Evolutionary conservation across 2,329 filamentous ascomycete genomes (phyloP).

Genomic region (Allantophomopsis lycopodina): DNA sequence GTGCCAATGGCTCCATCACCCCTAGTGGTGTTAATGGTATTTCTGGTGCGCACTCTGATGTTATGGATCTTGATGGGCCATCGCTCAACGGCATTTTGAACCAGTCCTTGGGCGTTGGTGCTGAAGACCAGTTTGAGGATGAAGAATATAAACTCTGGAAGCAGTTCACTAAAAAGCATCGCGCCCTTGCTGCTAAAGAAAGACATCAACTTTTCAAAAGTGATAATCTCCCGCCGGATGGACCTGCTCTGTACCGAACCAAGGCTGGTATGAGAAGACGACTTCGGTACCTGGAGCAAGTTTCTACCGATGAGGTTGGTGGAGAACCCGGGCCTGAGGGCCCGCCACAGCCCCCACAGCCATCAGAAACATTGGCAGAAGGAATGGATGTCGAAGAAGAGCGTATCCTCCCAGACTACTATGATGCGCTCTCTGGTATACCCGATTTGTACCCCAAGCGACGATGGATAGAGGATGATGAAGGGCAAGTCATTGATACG

Average conservation of each 20-base stretch:
- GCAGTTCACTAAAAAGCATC: slow-evolving; percentile 93
- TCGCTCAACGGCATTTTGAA: slow-evolving; percentile 53
- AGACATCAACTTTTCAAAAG: slow-evolving; percentile 76
- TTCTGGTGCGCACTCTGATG: slow-evolving; percentile 57
- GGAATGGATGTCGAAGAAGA: slow-evolving; percentile 81
- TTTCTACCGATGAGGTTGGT: slow-evolving; percentile 31
- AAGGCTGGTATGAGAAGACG: slow-evolving; percentile 86
- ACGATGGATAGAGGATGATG: slow-evolving; percentile 78
- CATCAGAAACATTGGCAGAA: slow-evolving; percentile 72
- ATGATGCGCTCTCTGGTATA: slow-evolving; percentile 73
- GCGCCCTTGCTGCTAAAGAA: slow-evolving; percentile 74
- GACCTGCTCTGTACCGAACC: slow-evolving; percentile 71
- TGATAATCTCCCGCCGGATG: slow-evolving; percentile 72
- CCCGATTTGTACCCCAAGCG: slow-evolving; percentile 70
- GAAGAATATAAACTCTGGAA: slow-evolving; percentile 99
- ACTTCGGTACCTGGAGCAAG: slow-evolving; percentile 64
- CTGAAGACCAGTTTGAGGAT: slow-evolving; percentile 71
- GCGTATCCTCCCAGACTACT: slow-evolving; percentile 82
- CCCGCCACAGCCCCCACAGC: slow-evolving; percentile 30
- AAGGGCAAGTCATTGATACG: slow-evolving; percentile 80
- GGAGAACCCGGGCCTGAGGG: slow-evolving; percentile 27
- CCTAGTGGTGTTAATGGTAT: slow-evolving; percentile 58
- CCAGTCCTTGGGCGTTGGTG: slow-evolving; percentile 49
- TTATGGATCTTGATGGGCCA: slow-evolving; percentile 76
- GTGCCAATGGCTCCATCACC: slow-evolving; percentile 55